phyloP scores from a whole-genome alignment of 306 rosid genomes.

The Inga oerstediana region DNA sequence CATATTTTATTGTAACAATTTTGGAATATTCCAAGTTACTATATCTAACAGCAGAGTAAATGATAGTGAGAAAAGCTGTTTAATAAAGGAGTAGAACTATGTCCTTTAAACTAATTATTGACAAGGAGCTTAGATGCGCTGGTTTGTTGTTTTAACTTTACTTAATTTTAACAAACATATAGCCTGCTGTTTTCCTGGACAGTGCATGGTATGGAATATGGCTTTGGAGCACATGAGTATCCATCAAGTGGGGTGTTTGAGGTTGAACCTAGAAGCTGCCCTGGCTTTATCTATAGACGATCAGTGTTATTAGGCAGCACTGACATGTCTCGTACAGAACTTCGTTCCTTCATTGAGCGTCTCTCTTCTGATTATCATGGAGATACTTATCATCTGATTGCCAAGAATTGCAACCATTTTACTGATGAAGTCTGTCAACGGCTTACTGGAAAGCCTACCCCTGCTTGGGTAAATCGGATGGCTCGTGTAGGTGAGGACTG shows the following conservation, averaged over 20 bases:
- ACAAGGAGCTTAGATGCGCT: conserved; percentile 7
- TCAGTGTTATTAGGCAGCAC: conserved; percentile 81
- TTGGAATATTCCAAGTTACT: background rate
- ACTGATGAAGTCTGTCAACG: conserved; percentile 78
- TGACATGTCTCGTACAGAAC: conserved; percentile 66
- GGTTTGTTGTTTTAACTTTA: conserved; percentile 19
- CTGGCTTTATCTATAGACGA: conserved; percentile 92
- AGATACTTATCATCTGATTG: conserved; percentile 90
- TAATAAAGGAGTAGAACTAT: background rate
- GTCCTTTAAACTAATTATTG: background rate
- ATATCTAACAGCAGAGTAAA: background rate
- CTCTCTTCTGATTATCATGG: conserved; percentile 83
- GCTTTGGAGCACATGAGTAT: conserved; percentile 95
- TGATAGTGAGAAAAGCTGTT: background rate
- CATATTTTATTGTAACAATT: conserved; percentile 21
- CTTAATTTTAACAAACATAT: conserved; percentile 21
- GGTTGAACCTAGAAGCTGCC: conserved; percentile 96
- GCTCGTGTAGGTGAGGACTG: conserved; percentile 89
- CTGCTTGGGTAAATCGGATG: conserved; percentile 92
- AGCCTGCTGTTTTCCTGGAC: conserved; percentile 40
- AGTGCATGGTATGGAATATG: conserved; percentile 93
- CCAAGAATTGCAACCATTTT: conserved; percentile 98
- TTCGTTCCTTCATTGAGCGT: conserved; percentile 75
- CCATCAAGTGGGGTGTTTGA: conserved; percentile 92
- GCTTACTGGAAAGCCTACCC: conserved; percentile 88